These are phyloP conservation scores for Rhododendron ferrugineum DNA, from an alignment of 148 eudicot species.

Conservation along the genomic window DNA sequence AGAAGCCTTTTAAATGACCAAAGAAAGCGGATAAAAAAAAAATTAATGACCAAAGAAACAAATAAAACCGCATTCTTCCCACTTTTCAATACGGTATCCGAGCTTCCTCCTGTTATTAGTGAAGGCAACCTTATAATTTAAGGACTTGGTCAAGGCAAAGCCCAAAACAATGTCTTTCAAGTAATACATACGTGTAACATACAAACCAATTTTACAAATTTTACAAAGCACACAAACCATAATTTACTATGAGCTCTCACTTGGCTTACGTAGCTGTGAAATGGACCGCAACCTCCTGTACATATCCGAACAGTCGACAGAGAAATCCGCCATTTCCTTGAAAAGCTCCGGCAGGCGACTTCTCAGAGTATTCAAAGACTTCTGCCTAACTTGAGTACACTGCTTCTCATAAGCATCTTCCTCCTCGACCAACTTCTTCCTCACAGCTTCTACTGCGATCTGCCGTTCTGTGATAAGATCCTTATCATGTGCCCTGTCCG, in stretches of 20 bases:
- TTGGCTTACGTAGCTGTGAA: conserved; percentile 27
- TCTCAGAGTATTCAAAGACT: conserved; percentile 59
- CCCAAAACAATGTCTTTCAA: background rate
- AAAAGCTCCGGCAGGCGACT: conserved; percentile 73
- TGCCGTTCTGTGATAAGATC: conserved; percentile 46
- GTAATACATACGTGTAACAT: background rate
- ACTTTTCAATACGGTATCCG: background rate
- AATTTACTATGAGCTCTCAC: conserved; percentile 20
- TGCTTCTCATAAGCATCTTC: conserved; percentile 47
- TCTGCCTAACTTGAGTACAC: conserved; percentile 73
- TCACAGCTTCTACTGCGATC: conserved; percentile 36
- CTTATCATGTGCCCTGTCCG: conserved; percentile 32
- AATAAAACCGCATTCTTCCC: background rate
- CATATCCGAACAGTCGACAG: conserved; percentile 58
- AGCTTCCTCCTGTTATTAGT: background rate
- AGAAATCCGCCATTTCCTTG: conserved; percentile 49
- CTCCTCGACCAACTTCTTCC: conserved; percentile 65
- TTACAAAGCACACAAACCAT: background rate
- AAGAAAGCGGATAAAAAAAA: too few relatives aligned
- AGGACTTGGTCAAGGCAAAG: background rate
- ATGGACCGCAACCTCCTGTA: conserved; percentile 44
- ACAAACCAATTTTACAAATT: background rate
- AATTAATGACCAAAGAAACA: background rate
- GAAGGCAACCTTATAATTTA: background rate
- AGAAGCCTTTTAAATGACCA: background rate